phyloP scores from a whole-genome alignment of 2,329 filamentous ascomycete species.

The Beauveria asiatica region DNA sequence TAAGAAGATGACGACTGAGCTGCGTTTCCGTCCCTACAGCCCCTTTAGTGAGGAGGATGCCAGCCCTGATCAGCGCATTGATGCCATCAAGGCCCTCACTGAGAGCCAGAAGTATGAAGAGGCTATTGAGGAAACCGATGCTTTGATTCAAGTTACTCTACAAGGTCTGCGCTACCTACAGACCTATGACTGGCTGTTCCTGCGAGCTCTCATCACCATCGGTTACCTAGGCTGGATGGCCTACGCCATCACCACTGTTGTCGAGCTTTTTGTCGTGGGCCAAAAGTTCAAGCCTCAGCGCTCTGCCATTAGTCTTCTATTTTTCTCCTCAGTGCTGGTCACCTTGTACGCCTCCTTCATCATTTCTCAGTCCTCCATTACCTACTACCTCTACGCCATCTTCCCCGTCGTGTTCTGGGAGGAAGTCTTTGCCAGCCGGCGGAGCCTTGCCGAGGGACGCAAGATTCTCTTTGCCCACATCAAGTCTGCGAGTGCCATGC shows the following conservation, averaged over 20 bases:
- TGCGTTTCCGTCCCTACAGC: constrained; percentile 70
- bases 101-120: constrained; percentile 57
- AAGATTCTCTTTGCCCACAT: constrained; percentile 62
- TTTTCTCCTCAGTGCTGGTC: constrained; percentile 70
- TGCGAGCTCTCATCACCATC: constrained; percentile 77
- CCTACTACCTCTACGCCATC: constrained; percentile 85
- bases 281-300: constrained; percentile 57
- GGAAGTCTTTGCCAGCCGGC: constrained; percentile 74
- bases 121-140: constrained; percentile 70
- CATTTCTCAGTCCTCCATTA: constrained; percentile 67
- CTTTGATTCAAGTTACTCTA: constrained; percentile 67
- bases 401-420: constrained; percentile 97
- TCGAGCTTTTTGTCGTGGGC: constrained; percentile 80
- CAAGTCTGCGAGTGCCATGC: constrained; percentile 46
- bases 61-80: constrained; percentile 58
- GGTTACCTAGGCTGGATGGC: constrained; percentile 96
- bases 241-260: constrained; percentile 79
- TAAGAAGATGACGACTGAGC: constrained; percentile 64
- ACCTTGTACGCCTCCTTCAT: constrained; percentile 71
- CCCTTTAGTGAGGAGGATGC: constrained; percentile 56
- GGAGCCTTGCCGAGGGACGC: constrained; percentile 58
- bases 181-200: constrained; percentile 96
- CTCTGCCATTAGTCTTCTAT: constrained; percentile 46
- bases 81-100: constrained; percentile 61
- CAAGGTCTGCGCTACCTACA: constrained; percentile 87